Evolutionary conservation across 768 basidiomycete species (phyloP), one percentile per base, ranked within the genome.

Genomic region (Aureoboletus auriporus): DNA sequence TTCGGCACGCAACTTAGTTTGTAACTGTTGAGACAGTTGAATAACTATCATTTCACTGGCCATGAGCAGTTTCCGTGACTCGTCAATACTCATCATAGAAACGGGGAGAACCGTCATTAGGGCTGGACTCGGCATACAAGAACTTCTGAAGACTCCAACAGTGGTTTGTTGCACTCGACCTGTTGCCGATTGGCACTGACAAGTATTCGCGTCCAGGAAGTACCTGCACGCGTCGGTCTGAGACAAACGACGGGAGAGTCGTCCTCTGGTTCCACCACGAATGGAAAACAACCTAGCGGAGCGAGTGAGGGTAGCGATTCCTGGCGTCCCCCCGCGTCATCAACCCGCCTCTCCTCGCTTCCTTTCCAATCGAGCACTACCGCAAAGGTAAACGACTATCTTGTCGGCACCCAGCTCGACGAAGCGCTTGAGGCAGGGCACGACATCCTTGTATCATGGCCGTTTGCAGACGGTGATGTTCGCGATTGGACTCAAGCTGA

Each of bases 401-500:
- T 94, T 13, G 90, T 93, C 47, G 92, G 92, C 2, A 51, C 77
- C 4, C 83, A 82, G 47, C 75, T 94, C 1, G 89, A 93, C 57
- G 88, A 92, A 52, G 90, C 89, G 3, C 69, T 90, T 9, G 78
- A 78, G 3, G 76, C 80, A 3, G 87, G 82, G 4, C 83, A 89
- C 49, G 86, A 91, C 43, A 63, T 94, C 14, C 68, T 77, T 6
- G 65, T 92, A 9, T 90, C 81, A 28, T 91, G 88, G 87, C 93
- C 93, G 2, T 89, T 94, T 59, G 77, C 79, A 39, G 78, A 86
- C 26, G 85, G 81, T 4, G 77, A 80, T 56, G 71, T 94, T 49
- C 74, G 69, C 13, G 86, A 94, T 61, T 95, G 84, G 83, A 76
- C 72, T 16, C 90, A 91, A 55, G 87, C 89, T 14, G 93, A 95